A percentile compares a stretch with the other conserved stretches of the same genome.
Conservation (phyloP, 2,329 filamentous ascomycete species). For the Botrytis tulipae region DNA sequence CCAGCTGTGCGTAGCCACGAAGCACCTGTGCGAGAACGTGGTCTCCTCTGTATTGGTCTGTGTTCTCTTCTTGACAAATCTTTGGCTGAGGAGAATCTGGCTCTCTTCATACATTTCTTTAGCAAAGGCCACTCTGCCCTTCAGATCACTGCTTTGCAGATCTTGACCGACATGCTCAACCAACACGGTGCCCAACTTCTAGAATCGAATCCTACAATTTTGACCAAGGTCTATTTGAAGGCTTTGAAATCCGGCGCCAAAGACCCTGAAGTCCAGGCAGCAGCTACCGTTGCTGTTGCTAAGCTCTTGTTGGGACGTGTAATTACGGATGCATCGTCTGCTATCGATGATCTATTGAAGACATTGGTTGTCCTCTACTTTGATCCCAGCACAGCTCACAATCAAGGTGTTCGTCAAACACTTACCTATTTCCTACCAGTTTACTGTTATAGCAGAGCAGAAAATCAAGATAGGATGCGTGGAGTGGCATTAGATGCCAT, state of each 20-base stretch:
- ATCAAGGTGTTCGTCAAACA: slow-evolving; percentile 80
- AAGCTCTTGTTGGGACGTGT: slow-evolving; percentile 83
- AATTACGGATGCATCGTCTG: slow-evolving; percentile 62
- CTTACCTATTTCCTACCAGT: slow-evolving; percentile 93
- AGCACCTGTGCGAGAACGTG: slow-evolving; percentile 85
- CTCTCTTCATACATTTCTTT: slow-evolving; percentile 94
- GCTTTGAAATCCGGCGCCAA: slow-evolving; percentile 71
- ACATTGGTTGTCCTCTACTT: slow-evolving; percentile 86
- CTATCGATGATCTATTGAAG: slow-evolving; percentile 73
- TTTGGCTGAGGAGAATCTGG: slow-evolving; percentile 87
- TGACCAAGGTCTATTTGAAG: slow-evolving; percentile 77
- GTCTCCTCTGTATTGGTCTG: slow-evolving; percentile 83
- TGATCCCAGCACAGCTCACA: slow-evolving; percentile 75
- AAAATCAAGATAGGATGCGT: slow-evolving; percentile 82
- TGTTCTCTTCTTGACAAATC: slow-evolving; percentile 90
- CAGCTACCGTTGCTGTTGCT: slow-evolving; percentile 75
- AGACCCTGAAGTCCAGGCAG: slow-evolving; percentile 72
- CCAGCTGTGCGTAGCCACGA: slow-evolving; percentile 93
- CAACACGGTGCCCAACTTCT: slow-evolving; percentile 81
- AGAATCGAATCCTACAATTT: slow-evolving; percentile 63
- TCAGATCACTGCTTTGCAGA: slow-evolving; percentile 86
- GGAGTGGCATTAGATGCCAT: slow-evolving; percentile 71
- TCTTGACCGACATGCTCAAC: slow-evolving; percentile 88
- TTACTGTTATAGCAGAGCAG: slow-evolving; percentile 80
- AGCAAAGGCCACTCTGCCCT: slow-evolving; percentile 86